Base-by-base conservation (phyloP, 345 rosid genomes). In the Salix caprea region DNA sequence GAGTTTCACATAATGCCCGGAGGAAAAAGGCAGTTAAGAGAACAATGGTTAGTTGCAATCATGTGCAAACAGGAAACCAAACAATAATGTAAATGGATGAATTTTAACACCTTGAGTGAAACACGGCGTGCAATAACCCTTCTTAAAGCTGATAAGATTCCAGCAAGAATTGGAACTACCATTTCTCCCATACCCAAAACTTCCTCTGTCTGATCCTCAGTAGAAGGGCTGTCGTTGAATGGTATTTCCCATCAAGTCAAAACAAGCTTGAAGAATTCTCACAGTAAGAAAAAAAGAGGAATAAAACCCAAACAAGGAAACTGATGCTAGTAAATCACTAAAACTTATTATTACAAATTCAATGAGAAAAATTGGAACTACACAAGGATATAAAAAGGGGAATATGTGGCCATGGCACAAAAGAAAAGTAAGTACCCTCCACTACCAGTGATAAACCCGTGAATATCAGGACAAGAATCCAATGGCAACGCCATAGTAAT, bases 51-150 rank as follows among this genome's bases (percentile, higher is more conserved):
- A 76, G 40, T 7, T 73, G 34, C 19, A 28, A 70, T 30, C 23
- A 18, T 70, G 58, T 5, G 62, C 76, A 14, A 67, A 62, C n/a
- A 76, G 26, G 28, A 54, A 68, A 79, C 61, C 62, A 76, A 26
- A 39, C 67, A 60, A 71, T 56, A 21, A 34, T 14, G 36, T 15
- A 40, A 7, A 74, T 32, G 52, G 34, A 70, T 46, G 67, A 34
- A 82, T 36, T 78, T 80, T 24, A 28, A 75, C 54, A 96, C 97
- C 98, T 93, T 96, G 36, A 96, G 90, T 65, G 99, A 96, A 82
- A 93, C 91, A 75, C 98, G 99, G 42, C 97, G 86, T 7, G 97
- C 90, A 67, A 96, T 93, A 82, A 96, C 98, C 79, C 98, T 90
- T 84, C 97, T 92, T 74, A 96, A 78, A 0, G 95, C 97, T 56